Base-by-base conservation (phyloP, 495 filamentous ascomycete genomes). In the Podospora pseudopauciseta region DNA sequence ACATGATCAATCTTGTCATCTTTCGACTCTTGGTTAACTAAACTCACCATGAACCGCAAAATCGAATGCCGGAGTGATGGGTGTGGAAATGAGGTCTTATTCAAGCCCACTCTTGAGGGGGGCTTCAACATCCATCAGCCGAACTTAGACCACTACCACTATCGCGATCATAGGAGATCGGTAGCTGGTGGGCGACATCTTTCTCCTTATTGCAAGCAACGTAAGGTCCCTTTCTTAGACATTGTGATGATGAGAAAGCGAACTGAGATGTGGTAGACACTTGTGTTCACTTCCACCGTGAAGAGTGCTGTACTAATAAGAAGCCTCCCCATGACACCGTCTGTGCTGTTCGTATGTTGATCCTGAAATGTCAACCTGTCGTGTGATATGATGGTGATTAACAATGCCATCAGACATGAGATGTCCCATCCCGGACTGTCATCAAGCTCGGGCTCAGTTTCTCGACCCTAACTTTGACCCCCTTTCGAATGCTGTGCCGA, bases 311-410 rank as follows among this genome's bases (percentile, higher is more conserved):
- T 23, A 65, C 44, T 30, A 64, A 71, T 53, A 68, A 71, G 72
- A 75, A 75, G 34, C 70, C 74, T 16, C 56, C 44, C 2, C 72
- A 74, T 62, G 74, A 75, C 60, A 44, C 54, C 11, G 74, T 75
- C 23, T 75, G 74, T 57, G 64, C 72, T 27, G 64, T 71, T 39
- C 74, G 73, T 74, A 68, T 18, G 26, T 30, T 18, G 27, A 60
- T 54, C 49, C 28, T 56, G 16, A 28, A 6, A 3, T 18, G 18
- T 30, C 20, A 55, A 20, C 63, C 30, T 32, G 7, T 4, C 7
- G 30, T 32, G 30, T 32, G 30, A 32, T 32, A 4, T 32, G 30
- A 7, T 32, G 30, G 23, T 23, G 7, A 32, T 32, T 70, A 1
- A 66, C 39, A 32, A 7, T 27, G 7, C 5, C 15, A 9, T 26